Conservation (phyloP, 768 basidiomycete species). For the Agrocybe praecox region DNA sequence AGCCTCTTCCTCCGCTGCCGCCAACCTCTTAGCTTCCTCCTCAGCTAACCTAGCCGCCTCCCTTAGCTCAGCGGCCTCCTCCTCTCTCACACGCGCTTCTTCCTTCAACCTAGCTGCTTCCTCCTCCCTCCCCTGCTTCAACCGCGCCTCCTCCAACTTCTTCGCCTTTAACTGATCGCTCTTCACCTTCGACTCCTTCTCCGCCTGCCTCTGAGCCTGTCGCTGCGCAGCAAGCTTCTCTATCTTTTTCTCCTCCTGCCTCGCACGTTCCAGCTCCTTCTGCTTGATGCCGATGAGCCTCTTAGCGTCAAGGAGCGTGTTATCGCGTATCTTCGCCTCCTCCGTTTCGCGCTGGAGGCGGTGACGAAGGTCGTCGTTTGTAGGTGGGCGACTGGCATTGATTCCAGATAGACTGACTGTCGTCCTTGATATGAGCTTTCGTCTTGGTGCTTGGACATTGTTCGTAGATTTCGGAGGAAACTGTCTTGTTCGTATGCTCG, state of each 20-base stretch:
- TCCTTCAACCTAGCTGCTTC: constrained; percentile 14
- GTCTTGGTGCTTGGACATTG: too few species aligned
- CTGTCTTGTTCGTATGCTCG: too few species aligned
- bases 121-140: constrained; percentile 2
- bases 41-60: constrained; percentile 17
- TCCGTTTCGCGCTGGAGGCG: too few species aligned
- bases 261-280: constrained; percentile 1
- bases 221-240: constrained; percentile 4
- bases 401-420: too few species aligned
- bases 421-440: too few species aligned
- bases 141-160: background rate
- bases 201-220: background rate
- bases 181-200: constrained; percentile 12
- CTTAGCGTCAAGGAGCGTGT: background rate
- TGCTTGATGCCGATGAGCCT: constrained; percentile 13
- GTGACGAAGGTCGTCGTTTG: too few species aligned
- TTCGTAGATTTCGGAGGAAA: too few species aligned
- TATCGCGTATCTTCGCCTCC: too few species aligned
- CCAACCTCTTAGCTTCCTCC: constrained; percentile 15
- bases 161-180: constrained; percentile 7
- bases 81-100: constrained; percentile 12
- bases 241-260: constrained; percentile 7
- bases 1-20: constrained; percentile 14
- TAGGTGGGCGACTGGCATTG: too few species aligned
- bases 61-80: constrained; percentile 5